These are phyloP conservation scores for Alloascoidea africana DNA, from an alignment of 805 yeast genomes.

Conservation along the genomic window DNA sequence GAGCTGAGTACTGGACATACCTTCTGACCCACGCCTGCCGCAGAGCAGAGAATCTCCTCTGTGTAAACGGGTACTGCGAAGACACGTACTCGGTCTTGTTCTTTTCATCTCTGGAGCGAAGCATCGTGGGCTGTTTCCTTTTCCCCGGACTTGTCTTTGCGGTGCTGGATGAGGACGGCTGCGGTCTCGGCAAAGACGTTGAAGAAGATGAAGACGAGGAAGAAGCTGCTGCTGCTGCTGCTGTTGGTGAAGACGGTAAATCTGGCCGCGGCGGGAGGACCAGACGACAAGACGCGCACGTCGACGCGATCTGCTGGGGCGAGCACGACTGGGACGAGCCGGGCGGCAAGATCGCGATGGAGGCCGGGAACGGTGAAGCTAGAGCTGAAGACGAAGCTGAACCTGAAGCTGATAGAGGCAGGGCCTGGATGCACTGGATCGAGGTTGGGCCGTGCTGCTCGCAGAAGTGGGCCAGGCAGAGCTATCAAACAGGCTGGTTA, in stretches of 20 bases:
- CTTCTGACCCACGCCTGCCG: slow-evolving; percentile 3
- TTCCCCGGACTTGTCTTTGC: background rate
- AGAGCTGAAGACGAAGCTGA: too few species aligned
- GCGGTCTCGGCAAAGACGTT: too few species aligned
- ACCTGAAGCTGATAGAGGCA: background rate
- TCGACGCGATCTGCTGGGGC: background rate
- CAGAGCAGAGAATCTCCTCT: slow-evolving; percentile 1
- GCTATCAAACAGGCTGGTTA: background rate
- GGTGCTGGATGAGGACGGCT: background rate
- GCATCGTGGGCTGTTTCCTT: background rate
- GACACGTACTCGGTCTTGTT: background rate
- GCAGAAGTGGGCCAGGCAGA: slow-evolving; percentile 3
- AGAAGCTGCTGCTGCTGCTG: background rate
- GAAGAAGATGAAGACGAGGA: too few species aligned
- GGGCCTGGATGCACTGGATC: slow-evolving; percentile 1
- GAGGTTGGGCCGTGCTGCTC: slow-evolving; percentile 3
- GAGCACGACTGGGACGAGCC: background rate
- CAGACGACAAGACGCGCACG: background rate
- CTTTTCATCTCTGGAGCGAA: background rate
- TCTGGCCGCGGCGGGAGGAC: background rate
- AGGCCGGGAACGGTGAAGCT: background rate
- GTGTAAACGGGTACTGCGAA: background rate
- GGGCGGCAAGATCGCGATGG: background rate
- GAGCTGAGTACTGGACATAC: too few species aligned
- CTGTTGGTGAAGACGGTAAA: background rate